These are phyloP conservation scores for Rubia peregrina DNA, from an alignment of 305 asterid species.

Conservation along the genomic window DNA sequence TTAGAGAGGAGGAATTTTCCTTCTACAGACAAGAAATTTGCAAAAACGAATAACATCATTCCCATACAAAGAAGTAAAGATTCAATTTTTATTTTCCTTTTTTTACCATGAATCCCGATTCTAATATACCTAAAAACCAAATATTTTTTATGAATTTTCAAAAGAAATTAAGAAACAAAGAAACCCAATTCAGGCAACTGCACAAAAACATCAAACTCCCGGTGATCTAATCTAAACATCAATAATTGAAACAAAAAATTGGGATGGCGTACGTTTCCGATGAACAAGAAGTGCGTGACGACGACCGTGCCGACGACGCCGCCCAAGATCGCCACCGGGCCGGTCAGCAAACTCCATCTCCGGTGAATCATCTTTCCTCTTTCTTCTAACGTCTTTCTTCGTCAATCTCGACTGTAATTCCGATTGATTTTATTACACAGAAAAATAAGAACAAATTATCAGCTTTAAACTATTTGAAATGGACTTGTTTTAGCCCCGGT, in stretches of 20 bases:
- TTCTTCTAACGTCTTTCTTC: not conserved
- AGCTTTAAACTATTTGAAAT: not conserved
- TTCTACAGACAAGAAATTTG: not conserved
- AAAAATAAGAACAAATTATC: not conserved
- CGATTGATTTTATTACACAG: not conserved
- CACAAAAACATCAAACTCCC: not conserved
- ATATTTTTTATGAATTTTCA: not conserved
- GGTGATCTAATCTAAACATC: not conserved
- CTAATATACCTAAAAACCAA: not conserved
- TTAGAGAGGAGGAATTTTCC: not conserved
- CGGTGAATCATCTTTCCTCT: conserved; percentile 22
- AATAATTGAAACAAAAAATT: conserved; percentile 1
- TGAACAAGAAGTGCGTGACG: conserved; percentile 47
- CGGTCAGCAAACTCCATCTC: conserved; percentile 27
- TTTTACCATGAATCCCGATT: not conserved
- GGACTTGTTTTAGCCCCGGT: not conserved
- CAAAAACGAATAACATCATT: not conserved
- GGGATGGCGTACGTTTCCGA: conserved; percentile 39
- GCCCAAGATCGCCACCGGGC: conserved; percentile 25
- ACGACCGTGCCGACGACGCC: conserved; percentile 56
- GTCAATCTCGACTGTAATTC: not conserved
- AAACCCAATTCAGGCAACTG: not conserved
- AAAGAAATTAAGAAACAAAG: not conserved
- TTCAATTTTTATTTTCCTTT: not conserved
- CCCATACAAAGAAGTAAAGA: not conserved